Evolutionary conservation across 352 stramenopile genomes (phyloP), one percentile per base, ranked within the genome.

Genomic region (Elongisporangium anandrum): DNA sequence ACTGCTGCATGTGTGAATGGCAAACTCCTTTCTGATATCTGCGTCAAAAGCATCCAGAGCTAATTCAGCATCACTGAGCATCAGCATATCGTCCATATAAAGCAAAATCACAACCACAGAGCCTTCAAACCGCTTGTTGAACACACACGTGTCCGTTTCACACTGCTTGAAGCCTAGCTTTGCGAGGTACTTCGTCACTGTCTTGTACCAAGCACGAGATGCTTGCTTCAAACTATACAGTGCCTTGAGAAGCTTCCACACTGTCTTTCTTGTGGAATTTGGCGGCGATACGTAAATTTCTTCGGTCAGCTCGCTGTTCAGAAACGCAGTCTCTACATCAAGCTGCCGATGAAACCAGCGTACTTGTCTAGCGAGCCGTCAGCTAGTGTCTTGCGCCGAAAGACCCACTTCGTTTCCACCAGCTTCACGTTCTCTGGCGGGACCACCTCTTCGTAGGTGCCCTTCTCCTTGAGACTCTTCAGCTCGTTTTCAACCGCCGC

Each of bases 201-300:
- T 67, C 0, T 74, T 51, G 24, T 70, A 70, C 66, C 61, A 72
- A 10, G 59, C 54, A 3, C 61, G 56, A 7, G 59, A 68, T 0
- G 65, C 70, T 51, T 79, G 68, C 9, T 65, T 58, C 4, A 77
- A 21, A 1, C 70, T 66, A 34, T 79, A 77, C 2, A 79, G 22
- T 1, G 63, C 68, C 4, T 66, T 64, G 0, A 45, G 16, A 0
- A 81, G 59, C 0, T 26, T 21, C 57, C 65, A 77, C 12, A 70
- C 62, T 13, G 66, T 51, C 0, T n/a, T n/a, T n/a, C n/a, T n/a
- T n/a, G n/a, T n/a, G n/a, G 29, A 52, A 9, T n/a, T 48, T 15
- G 51, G 51, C 1, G 56, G 61, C 13, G 54, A 57, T 1, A 67
- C 6, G n/a, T 59, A 70, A 13, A 64, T 61, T 17, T 61, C 52